Evolutionary conservation across 345 rosid species (phyloP), one percentile per base, ranked within the genome.

Genomic region (Cardiospermum halicacabum): DNA sequence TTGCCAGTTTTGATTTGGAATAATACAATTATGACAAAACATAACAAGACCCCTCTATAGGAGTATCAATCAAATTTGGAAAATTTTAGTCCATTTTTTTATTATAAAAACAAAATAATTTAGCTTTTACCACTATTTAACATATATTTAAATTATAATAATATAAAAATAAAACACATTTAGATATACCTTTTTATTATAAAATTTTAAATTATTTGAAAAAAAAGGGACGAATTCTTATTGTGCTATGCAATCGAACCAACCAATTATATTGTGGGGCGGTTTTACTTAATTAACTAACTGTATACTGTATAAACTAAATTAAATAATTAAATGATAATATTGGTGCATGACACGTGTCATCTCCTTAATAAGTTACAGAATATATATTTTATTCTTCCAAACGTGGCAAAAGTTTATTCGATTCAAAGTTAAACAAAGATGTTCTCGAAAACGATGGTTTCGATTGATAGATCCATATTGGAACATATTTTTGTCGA

Each of bases 331-430:
- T 39, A 53, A 48, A 18, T 27, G 51, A 67, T 58, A 56, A 34
- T 19, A 71, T 59, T 39, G 61, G 68, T 15, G 56, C 36, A 12
- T 15, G 43, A 60, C 71, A 49, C 53, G 49, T 60, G 64, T 19
- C 62, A 0, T 4, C 1, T 60, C 30, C 5, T 11, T 3, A 27
- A 15, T 19, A 22, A 37, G 27, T 53, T 51, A 9, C 15, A 22
- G 70, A 72, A 66, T 59, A 31, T 18, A 57, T 11, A 7, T 55
- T 39, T 13, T 22, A 2, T 0, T 2, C 1, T 49, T 71, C 72
- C 77, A 70, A n/a, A n/a, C 77, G 63, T 72, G 83, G 72, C 71
- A 3, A 40, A 0, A 19, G n/a, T 5, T 50, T 69, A 78, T 78
- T 76, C 68, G 78, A 68, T 62, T 53, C 69, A 59, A 63, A 71